Conservation (phyloP, 192 early-diverging fungal genomes). For the Mortierella alpina region DNA sequence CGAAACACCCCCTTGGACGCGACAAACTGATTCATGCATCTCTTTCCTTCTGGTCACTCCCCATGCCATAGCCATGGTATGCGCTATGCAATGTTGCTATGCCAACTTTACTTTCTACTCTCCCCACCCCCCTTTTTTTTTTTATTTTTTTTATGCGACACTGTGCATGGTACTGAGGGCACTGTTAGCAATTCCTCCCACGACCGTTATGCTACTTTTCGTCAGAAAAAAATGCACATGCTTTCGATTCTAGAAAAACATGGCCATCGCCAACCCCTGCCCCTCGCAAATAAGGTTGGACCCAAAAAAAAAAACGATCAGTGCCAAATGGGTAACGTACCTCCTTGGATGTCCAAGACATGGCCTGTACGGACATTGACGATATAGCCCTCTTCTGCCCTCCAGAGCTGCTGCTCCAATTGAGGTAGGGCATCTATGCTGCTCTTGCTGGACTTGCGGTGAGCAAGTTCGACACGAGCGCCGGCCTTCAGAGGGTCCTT, state of each 20-base stretch:
- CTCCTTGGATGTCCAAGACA: constrained; percentile 51
- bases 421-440: constrained; percentile 21
- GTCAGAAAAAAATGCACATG: not conserved
- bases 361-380: constrained; percentile 51
- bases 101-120: too few species aligned
- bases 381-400: constrained; percentile 44
- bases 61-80: too few species aligned
- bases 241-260: not conserved
- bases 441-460: constrained; percentile 39
- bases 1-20: not conserved
- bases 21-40: constrained; percentile 6
- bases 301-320: not conserved
- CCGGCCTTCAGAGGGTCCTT: constrained; percentile 51
- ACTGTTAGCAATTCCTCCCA: constrained; percentile 1
- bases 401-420: constrained; percentile 54
- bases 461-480: constrained; percentile 40
- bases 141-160: not conserved
- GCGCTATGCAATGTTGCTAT: too few species aligned
- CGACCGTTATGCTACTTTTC: constrained; percentile 18
- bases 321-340: constrained; percentile 10
- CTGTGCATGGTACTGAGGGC: not conserved
- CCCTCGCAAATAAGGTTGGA: not conserved
- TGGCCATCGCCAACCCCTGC: not conserved
- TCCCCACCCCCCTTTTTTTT: constrained; percentile 1
- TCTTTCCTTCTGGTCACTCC: not conserved